These are phyloP conservation scores for Arachis hypogaea DNA, from an alignment of 306 rosid species.

Conservation along the genomic window DNA sequence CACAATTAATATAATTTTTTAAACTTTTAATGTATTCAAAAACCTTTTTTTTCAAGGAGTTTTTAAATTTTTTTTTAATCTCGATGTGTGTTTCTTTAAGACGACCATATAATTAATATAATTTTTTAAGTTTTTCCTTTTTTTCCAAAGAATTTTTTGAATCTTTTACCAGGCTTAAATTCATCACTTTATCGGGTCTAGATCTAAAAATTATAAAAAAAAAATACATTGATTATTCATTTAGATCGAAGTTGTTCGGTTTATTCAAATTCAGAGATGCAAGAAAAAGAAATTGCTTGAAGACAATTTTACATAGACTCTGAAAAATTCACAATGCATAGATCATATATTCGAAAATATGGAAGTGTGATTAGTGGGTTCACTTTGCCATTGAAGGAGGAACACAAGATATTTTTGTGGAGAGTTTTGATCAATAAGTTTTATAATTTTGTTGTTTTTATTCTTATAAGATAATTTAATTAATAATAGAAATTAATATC, in stretches of 20 bases:
- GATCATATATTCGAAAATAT: constrained; percentile 36
- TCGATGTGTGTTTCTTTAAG: no score
- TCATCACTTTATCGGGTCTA: constrained; percentile 43
- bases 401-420: constrained; percentile 56
- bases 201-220: constrained; percentile 47
- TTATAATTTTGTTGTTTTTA: no score
- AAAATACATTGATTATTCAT: constrained; percentile 48
- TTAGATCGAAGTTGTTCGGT: constrained; percentile 44
- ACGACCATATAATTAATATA: no score
- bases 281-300: constrained; percentile 55
- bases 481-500: no score
- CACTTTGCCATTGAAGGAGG: constrained; percentile 55
- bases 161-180: constrained; percentile 49
- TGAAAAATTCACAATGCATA: constrained; percentile 58
- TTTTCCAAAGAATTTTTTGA: neutral
- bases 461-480: no score
- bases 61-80: no score
- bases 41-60: no score
- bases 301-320: constrained; percentile 49
- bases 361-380: constrained; percentile 47
- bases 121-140: neutral
- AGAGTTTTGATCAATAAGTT: constrained; percentile 38
- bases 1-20: no score
- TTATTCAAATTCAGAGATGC: constrained; percentile 54
- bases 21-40: no score